Percentiles rank a stretch among this genome's conserved stretches.
phyloP scores from a whole-genome alignment of 2,329 filamentous ascomycete genomes.

The Xylariales sp. region DNA sequence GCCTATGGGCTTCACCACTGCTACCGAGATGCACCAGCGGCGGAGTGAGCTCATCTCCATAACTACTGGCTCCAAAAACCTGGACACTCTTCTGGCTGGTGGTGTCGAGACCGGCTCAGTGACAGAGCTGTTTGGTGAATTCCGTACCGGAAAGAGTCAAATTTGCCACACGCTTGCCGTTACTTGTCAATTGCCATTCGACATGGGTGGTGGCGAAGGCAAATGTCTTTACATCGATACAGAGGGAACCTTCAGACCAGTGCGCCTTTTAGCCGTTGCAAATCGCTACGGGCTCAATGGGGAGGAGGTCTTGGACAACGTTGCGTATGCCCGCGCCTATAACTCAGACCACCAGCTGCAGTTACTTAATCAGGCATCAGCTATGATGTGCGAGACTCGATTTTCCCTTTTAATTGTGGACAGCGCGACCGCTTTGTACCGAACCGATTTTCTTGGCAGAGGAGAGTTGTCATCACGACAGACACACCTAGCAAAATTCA shows the following conservation, averaged over 20 bases:
- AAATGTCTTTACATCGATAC: slow-evolving; percentile 99
- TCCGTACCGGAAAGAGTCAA: slow-evolving; percentile 96
- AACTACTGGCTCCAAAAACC: slow-evolving; percentile 94
- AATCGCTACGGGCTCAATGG: slow-evolving; percentile 92
- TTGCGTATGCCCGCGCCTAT: slow-evolving; percentile 95
- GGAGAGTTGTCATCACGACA: slow-evolving; percentile 94
- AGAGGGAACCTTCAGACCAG: slow-evolving; percentile 92
- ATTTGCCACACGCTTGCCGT: slow-evolving; percentile 98
- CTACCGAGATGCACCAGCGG: slow-evolving; percentile 97
- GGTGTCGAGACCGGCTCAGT: slow-evolving; percentile 97
- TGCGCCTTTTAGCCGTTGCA: slow-evolving; percentile 84
- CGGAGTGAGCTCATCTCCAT: slow-evolving; percentile 97
- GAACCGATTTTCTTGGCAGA: slow-evolving; percentile 94
- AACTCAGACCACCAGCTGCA: slow-evolving; percentile 98
- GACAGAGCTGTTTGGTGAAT: slow-evolving; percentile 97
- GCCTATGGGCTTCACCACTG: slow-evolving; percentile 98
- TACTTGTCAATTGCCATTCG: slow-evolving; percentile 94
- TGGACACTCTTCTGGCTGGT: slow-evolving; percentile 90
- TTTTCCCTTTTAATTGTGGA: slow-evolving; percentile 96
- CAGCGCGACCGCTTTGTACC: slow-evolving; percentile 90
- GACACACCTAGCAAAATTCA: slow-evolving; percentile 82
- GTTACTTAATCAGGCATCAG: slow-evolving; percentile 86
- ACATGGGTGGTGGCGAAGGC: slow-evolving; percentile 97
- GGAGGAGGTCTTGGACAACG: slow-evolving; percentile 96
- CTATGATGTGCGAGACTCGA: slow-evolving; percentile 99